Evolutionary conservation across 108 stramenopile genomes (phyloP).

Genomic region (Stephanodiscus triporus): DNA sequence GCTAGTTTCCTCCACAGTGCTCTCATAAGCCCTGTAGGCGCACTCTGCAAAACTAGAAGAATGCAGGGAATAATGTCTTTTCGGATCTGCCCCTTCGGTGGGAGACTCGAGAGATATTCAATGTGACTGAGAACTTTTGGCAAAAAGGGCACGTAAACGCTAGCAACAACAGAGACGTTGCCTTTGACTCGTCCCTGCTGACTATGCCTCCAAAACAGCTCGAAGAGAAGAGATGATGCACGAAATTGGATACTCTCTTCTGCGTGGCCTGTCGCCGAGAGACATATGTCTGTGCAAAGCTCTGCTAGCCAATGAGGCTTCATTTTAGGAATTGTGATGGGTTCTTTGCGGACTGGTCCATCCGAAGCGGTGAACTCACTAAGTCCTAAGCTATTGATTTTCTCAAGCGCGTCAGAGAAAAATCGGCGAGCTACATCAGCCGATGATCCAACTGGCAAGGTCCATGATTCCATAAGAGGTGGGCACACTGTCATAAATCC

Average conservation of each 20-base stretch:
- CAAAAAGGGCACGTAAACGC: slow-evolving; percentile 75
- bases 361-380: slow-evolving; percentile 49
- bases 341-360: slow-evolving; percentile 37
- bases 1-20: slow-evolving; percentile 83
- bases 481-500: slow-evolving; percentile 74
- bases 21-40: slow-evolving; percentile 74
- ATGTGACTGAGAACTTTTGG: slow-evolving; percentile 67
- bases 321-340: slow-evolving; percentile 48
- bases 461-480: slow-evolving; percentile 75
- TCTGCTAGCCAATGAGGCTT: slow-evolving; percentile 86
- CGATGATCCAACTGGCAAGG: slow-evolving; percentile 41
- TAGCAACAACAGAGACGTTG: slow-evolving; percentile 63
- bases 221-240: slow-evolving; percentile 76
- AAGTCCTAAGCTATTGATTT: slow-evolving; percentile 54
- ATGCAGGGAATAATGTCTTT: slow-evolving; percentile 81
- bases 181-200: slow-evolving; percentile 64
- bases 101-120: slow-evolving; percentile 74
- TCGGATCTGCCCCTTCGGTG: slow-evolving; percentile 74
- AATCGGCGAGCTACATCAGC: slow-evolving; percentile 48
- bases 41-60: slow-evolving; percentile 80
- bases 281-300: slow-evolving; percentile 76
- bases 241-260: slow-evolving; percentile 83
- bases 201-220: slow-evolving; percentile 81
- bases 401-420: slow-evolving; percentile 61
- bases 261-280: slow-evolving; percentile 78